These are phyloP conservation scores for Penicillium sp. DNA, from an alignment of 2,329 filamentous ascomycete genomes.

Conservation along the genomic window DNA sequence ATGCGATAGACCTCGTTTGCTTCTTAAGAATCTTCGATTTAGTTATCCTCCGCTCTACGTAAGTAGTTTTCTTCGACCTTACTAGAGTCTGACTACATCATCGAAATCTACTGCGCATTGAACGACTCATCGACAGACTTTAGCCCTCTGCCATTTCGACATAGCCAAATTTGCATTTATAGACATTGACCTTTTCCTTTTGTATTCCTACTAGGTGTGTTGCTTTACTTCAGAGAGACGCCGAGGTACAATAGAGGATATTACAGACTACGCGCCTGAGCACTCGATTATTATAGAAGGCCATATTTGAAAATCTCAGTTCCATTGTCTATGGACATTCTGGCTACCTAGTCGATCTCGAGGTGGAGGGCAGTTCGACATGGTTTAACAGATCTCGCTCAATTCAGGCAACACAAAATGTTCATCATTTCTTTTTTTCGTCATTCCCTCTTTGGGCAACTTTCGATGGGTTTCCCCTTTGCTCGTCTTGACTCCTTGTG, in stretches of 20 bases:
- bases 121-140: no score
- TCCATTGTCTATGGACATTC: not conserved
- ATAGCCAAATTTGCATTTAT: no score
- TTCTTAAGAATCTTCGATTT: not conserved
- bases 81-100: no score
- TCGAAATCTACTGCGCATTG: no score
- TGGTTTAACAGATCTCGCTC: not conserved
- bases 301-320: not conserved
- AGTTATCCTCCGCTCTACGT: not conserved
- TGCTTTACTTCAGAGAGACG: no score
- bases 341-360: not conserved
- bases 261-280: no score
- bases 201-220: no score
- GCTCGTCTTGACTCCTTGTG: not conserved
- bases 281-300: not conserved
- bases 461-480: not conserved
- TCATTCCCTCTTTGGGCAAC: not conserved
- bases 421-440: no score
- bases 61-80: not conserved
- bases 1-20: conserved; percentile 13
- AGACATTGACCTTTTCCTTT: no score
- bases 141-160: no score
- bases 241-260: no score
- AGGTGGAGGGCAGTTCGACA: not conserved
- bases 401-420: not conserved